Conservation (phyloP, 306 rosid genomes). For the Sechiopsis laciniata region DNA sequence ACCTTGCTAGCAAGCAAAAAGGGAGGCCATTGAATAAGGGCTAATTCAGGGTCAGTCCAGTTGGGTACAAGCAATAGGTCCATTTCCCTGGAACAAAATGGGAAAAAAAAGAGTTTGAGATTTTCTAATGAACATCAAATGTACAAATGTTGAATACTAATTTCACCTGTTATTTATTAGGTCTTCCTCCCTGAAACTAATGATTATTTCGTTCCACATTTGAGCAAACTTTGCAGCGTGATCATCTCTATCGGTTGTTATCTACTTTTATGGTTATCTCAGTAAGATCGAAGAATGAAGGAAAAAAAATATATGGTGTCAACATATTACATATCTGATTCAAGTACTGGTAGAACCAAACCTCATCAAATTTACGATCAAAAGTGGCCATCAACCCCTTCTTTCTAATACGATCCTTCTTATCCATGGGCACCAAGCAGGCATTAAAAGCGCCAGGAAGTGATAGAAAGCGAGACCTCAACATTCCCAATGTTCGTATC, state of each 20-base stretch:
- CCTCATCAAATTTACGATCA: too few species aligned
- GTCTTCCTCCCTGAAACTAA: constrained; percentile 91
- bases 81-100: constrained; percentile 64
- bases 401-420: too few species aligned
- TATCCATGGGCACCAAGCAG: too few species aligned
- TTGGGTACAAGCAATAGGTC: constrained; percentile 88
- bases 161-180: constrained; percentile 69
- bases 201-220: constrained; percentile 82
- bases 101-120: not conserved
- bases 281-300: not conserved
- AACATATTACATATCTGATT: too few species aligned
- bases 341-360: too few species aligned
- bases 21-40: constrained; percentile 93
- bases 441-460: too few species aligned
- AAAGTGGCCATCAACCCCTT: too few species aligned
- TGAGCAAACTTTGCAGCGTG: constrained; percentile 87
- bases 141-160: constrained; percentile 13
- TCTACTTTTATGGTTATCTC: constrained; percentile 38
- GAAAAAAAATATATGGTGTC: constrained; percentile 4
- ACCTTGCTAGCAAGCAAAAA: constrained; percentile 99
- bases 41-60: constrained; percentile 63
- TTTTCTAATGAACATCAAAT: constrained; percentile 12
- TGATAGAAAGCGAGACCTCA: too few species aligned
- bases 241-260: constrained; percentile 47
- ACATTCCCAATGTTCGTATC: too few species aligned